Evolutionary conservation across 208 protist species (phyloP), one percentile per base, ranked within the genome.

Genomic region (Trypanosoma melophagium): DNA sequence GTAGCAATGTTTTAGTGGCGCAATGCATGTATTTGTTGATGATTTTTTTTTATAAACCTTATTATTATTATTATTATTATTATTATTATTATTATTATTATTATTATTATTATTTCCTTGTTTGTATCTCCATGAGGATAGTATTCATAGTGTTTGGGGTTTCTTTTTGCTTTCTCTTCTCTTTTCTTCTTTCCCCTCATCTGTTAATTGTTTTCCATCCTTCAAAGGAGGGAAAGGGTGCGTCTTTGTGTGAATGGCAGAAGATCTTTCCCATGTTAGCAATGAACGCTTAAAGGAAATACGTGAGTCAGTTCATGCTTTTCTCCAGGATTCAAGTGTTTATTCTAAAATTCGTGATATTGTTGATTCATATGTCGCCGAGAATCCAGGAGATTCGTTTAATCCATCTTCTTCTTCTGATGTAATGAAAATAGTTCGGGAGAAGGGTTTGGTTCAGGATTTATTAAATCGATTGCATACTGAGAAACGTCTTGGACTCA

Each of bases 261-360:
- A 40, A 28, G 56, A 31, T 60, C 41, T 59, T 41, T 64, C 47
- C 50, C 28, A 66, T 52, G 41, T 86, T n/a, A 63, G 60, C 25
- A 12, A 60, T 38, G 84, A 87, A 53, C 62, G 85, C 28, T 58
- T 97, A 19, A 76, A 81, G 31, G 83, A 90, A 24, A 84, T 98
- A 65, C 86, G 84, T 56, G 67, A 57, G 7, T 79, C 91, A 1
- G 94, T 98, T 66, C 89, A 96, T 59, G 47, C 71, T 10, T 94
- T 96, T 66, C 62, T 98, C 25, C 76, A 86, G 16, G 69, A 92
- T 16, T 80, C 83, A 5, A 88, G 86, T 75, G 91, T 97, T 7
- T 98, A 96, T 62, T 74, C 82, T 55, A 88, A 86, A 7, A 95
- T 98, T 54, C 72, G 94, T 50, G 80, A 93, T 49, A 92, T 98